Evolutionary conservation across 495 filamentous ascomycete species (phyloP).

Genomic region (Choiromyces venosus): DNA sequence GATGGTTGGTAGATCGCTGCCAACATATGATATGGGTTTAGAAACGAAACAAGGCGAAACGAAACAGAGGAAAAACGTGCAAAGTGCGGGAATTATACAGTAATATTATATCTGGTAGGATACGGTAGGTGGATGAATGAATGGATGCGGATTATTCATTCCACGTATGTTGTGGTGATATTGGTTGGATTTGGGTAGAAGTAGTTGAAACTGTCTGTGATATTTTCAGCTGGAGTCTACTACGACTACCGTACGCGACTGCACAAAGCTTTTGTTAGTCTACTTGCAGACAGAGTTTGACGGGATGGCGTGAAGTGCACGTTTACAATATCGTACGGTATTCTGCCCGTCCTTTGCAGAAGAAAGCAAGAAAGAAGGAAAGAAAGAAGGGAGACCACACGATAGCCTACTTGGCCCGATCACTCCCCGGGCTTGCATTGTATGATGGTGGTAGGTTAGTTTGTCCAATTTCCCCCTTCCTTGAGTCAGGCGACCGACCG

Average conservation of each 20-base stretch:
- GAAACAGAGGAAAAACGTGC: not conserved
- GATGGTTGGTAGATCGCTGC: too few relatives aligned
- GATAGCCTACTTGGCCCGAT: not conserved
- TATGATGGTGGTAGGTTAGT: not conserved
- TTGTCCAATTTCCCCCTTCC: too few relatives aligned
- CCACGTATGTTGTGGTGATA: not conserved
- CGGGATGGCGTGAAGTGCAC: not conserved
- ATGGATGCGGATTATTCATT: not conserved
- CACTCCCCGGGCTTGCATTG: too few relatives aligned
- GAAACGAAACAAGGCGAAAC: not conserved
- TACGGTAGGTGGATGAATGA: too few relatives aligned
- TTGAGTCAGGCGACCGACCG: not conserved
- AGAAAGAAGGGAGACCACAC: not conserved
- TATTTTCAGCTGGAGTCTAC: not conserved
- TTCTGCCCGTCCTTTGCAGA: not conserved
- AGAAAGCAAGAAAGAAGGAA: not conserved
- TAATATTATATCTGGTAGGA: too few relatives aligned
- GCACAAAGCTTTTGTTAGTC: not conserved
- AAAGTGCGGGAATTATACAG: too few relatives aligned
- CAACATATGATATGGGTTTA: too few relatives aligned
- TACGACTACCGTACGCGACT: not conserved
- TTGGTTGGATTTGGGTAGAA: not conserved
- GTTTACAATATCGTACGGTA: not conserved
- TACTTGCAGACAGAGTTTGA: not conserved
- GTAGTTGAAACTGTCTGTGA: not conserved